Percentiles rank a stretch among this genome's conserved stretches.
Conservation (phyloP, 192 early-diverging fungal species). For the Umbelopsis vinacea region DNA sequence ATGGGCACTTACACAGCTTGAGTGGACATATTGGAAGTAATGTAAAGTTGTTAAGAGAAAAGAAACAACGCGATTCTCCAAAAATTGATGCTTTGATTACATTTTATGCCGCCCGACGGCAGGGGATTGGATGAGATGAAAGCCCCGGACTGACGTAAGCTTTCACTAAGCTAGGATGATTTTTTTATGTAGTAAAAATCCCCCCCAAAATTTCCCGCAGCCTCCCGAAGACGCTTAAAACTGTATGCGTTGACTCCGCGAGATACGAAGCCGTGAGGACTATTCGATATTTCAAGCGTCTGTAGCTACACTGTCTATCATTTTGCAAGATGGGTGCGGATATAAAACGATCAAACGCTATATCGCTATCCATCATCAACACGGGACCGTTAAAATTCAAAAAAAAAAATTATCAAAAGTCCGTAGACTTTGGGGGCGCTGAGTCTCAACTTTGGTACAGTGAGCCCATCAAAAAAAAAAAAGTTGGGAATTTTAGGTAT, state of each 20-base stretch:
- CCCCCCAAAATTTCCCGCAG: conserved; percentile 22
- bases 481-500: not conserved
- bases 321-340: not conserved
- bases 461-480: not conserved
- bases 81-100: conserved; percentile 19
- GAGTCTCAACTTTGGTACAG: not conserved
- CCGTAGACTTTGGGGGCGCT: conserved; percentile 14
- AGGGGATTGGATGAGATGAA: conserved; percentile 20
- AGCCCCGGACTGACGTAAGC: conserved; percentile 24
- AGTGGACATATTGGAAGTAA: not conserved
- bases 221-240: not conserved
- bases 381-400: conserved; percentile 22
- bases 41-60: conserved; percentile 12
- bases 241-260: not conserved
- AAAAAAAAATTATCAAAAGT: conserved; percentile 19
- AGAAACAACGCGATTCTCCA: conserved; percentile 11
- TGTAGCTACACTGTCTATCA: not conserved
- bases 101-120: conserved; percentile 10
- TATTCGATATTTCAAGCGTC: too few species aligned
- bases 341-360: conserved; percentile 8
- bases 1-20: conserved; percentile 13
- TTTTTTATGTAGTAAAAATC: conserved; percentile 2
- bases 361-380: conserved; percentile 21
- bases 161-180: conserved; percentile 14
- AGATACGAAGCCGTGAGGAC: not conserved